These are phyloP conservation scores for Decorospora gaudefroyi DNA, from an alignment of 2,329 filamentous ascomycete genomes.

Conservation along the genomic window DNA sequence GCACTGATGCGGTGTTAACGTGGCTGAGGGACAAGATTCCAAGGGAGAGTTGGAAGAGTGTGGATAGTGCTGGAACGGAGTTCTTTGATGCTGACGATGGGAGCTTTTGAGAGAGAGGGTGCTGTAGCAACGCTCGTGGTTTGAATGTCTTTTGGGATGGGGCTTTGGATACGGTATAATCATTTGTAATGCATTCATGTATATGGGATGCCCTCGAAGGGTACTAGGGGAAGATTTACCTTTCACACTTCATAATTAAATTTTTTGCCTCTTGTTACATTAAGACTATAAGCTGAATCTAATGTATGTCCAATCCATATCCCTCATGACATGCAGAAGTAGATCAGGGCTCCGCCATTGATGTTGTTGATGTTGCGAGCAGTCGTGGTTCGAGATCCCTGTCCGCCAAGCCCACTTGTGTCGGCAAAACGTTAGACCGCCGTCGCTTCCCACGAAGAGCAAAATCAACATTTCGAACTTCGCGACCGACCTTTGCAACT, in stretches of 20 bases:
- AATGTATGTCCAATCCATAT: no score
- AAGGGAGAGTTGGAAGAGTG: slow-evolving; percentile 29
- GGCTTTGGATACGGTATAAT: slow-evolving; percentile 2
- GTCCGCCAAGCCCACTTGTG: slow-evolving; percentile 15
- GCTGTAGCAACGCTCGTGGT: no score
- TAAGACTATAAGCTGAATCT: no score
- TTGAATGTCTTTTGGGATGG: background rate
- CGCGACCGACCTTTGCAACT: slow-evolving; percentile 20
- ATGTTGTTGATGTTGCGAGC: background rate
- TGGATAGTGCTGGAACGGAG: slow-evolving; percentile 28
- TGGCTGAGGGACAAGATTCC: slow-evolving; percentile 81
- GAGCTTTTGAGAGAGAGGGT: slow-evolving; percentile 16
- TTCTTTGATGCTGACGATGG: slow-evolving; percentile 30
- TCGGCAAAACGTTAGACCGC: slow-evolving; percentile 29
- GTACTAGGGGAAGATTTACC: slow-evolving; percentile 3
- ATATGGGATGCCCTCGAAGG: slow-evolving; percentile 1
- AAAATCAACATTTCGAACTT: slow-evolving; percentile 22
- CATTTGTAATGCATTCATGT: slow-evolving; percentile 15
- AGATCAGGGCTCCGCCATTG: no score
- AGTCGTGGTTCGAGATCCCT: no score
- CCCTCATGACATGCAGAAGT: no score
- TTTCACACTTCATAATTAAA: no score
- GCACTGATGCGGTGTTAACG: slow-evolving; percentile 79
- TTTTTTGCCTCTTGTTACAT: no score
- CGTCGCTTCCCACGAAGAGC: slow-evolving; percentile 13